Conservation (phyloP, 306 rosid genomes). For the Cicer judaicum region DNA sequence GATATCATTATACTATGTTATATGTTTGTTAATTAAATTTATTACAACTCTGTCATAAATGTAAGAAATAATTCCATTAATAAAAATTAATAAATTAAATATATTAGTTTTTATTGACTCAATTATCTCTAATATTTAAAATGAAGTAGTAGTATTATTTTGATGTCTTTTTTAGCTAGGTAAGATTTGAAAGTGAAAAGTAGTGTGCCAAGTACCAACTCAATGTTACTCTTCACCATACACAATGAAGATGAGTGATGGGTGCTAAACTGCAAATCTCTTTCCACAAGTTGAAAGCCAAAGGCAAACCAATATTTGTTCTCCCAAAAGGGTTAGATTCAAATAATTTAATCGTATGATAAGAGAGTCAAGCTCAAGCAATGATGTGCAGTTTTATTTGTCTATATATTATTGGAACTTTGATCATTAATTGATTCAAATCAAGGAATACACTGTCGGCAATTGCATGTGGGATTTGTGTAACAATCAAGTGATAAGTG, state of each 20-base stretch:
- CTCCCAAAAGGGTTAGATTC: conserved; percentile 55
- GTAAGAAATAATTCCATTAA: too few species aligned
- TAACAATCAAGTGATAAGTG: conserved; percentile 15
- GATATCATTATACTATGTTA: conserved; percentile 9
- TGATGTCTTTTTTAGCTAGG: conserved; percentile 23
- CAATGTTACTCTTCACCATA: conserved; percentile 56
- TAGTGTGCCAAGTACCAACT: conserved; percentile 53
- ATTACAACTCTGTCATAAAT: too few species aligned
- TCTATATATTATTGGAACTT: conserved; percentile 50
- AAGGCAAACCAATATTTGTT: conserved; percentile 47
- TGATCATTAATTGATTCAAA: conserved; percentile 35
- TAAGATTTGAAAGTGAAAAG: conserved; percentile 54
- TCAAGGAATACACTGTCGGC: conserved; percentile 40
- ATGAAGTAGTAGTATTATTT: too few species aligned
- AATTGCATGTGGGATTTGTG: conserved; percentile 21
- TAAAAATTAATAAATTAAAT: too few species aligned
- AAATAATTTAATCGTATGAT: conserved; percentile 48
- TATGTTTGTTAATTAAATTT: not conserved
- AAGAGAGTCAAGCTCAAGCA: conserved; percentile 49
- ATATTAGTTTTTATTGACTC: too few species aligned
- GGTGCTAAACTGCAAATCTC: conserved; percentile 50
- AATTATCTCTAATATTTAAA: too few species aligned
- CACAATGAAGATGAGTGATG: conserved; percentile 49
- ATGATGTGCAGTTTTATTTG: conserved; percentile 30
- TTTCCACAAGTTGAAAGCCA: conserved; percentile 52